phyloP scores from a whole-genome alignment of 1,284 basidiomycete species.

The Moesziomyces globuligerus region DNA sequence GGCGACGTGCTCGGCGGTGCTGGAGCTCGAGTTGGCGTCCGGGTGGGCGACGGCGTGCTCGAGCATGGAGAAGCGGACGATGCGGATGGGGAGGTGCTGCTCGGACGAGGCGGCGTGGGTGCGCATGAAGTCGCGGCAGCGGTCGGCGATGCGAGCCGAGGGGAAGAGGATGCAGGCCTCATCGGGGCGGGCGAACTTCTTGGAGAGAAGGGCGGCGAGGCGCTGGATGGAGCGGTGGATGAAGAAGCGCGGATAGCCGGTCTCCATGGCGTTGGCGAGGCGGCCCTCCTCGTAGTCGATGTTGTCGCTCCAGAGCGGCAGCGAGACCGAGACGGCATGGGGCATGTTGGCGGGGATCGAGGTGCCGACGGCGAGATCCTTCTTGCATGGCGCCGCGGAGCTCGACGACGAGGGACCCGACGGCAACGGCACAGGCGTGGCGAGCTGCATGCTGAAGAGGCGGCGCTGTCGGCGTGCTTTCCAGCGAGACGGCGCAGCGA shows the following conservation, averaged over 20 bases:
- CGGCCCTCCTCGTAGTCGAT: constrained; percentile 93
- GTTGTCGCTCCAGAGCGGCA: constrained; percentile 93
- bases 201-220: constrained; percentile 45
- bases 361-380: constrained; percentile 46
- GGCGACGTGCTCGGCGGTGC: constrained; percentile 36
- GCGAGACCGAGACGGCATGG: constrained; percentile 96
- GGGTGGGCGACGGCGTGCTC: constrained; percentile 17
- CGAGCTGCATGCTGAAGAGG: constrained; percentile 24
- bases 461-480: too few species aligned
- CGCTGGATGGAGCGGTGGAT: constrained; percentile 88
- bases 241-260: constrained; percentile 97
- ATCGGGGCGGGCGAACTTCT: constrained; percentile 49
- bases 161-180: constrained; percentile 61
- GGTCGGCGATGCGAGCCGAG: constrained; percentile 50
- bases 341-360: constrained; percentile 67
- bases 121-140: constrained; percentile 61
- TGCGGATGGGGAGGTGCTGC: constrained; percentile 45
- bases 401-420: constrained; percentile 12
- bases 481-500: too few species aligned
- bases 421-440: constrained; percentile 21
- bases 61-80: constrained; percentile 57
- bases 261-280: constrained; percentile 83
- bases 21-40: constrained; percentile 20
- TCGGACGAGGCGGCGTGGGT: constrained; percentile 16
- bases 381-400: constrained; percentile 22